Percentiles rank a stretch among this genome's conserved stretches.
phyloP scores from a whole-genome alignment of 768 basidiomycete genomes.

The Tylopilus intermedius region DNA sequence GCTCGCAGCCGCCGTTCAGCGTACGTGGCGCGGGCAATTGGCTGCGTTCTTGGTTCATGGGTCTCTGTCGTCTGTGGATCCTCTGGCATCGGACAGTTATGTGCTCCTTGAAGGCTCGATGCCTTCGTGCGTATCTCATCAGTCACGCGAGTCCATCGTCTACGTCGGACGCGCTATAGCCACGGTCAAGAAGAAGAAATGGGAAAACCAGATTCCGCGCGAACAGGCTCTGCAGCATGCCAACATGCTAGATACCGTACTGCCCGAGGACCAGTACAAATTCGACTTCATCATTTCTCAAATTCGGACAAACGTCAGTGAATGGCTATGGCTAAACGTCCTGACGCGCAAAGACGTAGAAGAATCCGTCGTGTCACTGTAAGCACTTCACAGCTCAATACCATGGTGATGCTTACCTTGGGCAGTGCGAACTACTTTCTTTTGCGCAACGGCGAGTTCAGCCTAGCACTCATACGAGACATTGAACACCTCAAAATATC shows the following conservation, averaged over 20 bases:
- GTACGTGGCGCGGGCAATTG: conserved; percentile 82
- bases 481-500: conserved; percentile 80
- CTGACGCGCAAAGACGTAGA: conserved; percentile 79
- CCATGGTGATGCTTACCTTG: conserved; percentile 6
- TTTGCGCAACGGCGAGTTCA: conserved; percentile 83
- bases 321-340: conserved; percentile 92
- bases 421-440: conserved; percentile 82
- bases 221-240: conserved; percentile 63
- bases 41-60: conserved; percentile 80
- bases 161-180: conserved; percentile 87
- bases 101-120: conserved; percentile 59
- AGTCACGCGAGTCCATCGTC: conserved; percentile 73
- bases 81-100: conserved; percentile 60
- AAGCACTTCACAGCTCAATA: conserved; percentile 27
- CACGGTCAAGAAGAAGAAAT: conserved; percentile 74
- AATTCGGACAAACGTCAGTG: conserved; percentile 77
- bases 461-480: conserved; percentile 77
- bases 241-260: conserved; percentile 55
- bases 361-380: conserved; percentile 83
- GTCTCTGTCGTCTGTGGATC: conserved; percentile 54
- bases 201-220: conserved; percentile 73
- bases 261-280: conserved; percentile 70
- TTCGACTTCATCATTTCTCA: conserved; percentile 73
- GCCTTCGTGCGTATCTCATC: conserved; percentile 68
- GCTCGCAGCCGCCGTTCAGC: conserved; percentile 71